Base-by-base conservation (phyloP, 164 flowering plant species). In the Amborella trichopoda region DNA sequence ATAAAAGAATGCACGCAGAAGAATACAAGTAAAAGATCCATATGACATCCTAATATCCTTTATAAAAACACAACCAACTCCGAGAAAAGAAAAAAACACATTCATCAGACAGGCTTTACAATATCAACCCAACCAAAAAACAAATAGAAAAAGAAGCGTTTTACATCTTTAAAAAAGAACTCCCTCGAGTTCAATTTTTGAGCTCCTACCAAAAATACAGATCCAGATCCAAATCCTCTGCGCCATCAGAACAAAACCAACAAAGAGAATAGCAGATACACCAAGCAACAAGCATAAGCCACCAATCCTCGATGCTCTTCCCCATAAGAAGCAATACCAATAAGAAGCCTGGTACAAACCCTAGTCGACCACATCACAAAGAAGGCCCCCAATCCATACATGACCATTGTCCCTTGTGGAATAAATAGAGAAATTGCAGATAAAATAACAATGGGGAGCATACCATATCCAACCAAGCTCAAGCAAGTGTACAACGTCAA, bases 251-350 rank as follows among this genome's bases (percentile, higher is more conserved):
- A 88, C 56, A 88, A 54, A 6, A 84, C 82, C 22, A 88, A 68
- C 70, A 88, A 52, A 1, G 95, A 82, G 49, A 88, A 84, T 26
- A 88, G 58, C 54, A 71, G 61, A 61, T 80, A 89, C 48, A 89
- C 78, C 77, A 89, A 74, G 58, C 76, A 78, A 62, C 93, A 80
- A 0, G 97, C 87, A 49, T 84, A 88, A 50, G 85, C 77, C 23
- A 88, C 73, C 66, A 88, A 63, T 5, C 93, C 89, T 3, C 79
- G 72, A 51, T 82, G 87, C 65, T 89, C 97, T 3, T 75, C 93
- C 5, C 87, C 90, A 21, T 75, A 75, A n/a, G 67, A 71, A 23
- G 84, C 77, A 25, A 85, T 62, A 53, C 75, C 70, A 28, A 78
- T 84, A 54, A 89, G 44, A 13, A 89, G 77, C 39, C 73, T 48